Percentiles rank a stretch among this genome's conserved stretches.
Conservation (phyloP, 331 rosid genomes). For the Acacia concinna region DNA sequence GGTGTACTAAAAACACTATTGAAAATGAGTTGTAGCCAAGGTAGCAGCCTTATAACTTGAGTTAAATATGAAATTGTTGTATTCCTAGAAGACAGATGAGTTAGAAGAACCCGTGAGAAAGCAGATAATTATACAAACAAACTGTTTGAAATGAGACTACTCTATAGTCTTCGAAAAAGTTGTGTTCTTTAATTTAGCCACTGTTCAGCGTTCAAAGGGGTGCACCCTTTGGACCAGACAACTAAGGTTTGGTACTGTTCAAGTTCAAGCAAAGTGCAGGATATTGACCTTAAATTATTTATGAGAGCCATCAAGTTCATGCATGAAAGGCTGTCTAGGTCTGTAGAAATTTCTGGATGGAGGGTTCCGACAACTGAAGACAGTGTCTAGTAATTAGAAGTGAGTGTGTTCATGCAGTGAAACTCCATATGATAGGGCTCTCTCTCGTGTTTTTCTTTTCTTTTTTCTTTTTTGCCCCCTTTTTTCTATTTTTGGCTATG, state of each 20-base stretch:
- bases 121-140: background rate
- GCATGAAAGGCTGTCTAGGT: background rate
- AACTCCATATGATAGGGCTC: background rate
- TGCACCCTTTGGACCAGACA: conserved; percentile 9
- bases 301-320: background rate
- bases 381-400: conserved; percentile 3
- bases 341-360: background rate
- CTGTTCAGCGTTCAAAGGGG: background rate
- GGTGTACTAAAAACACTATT: background rate
- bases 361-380: conserved; percentile 9
- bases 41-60: background rate
- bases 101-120: background rate
- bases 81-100: background rate
- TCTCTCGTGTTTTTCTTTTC: background rate
- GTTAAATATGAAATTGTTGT: background rate
- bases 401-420: conserved; percentile 12
- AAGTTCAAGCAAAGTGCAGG: background rate
- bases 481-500: conserved; percentile 8
- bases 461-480: background rate
- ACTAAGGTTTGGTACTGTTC: background rate
- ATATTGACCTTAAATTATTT: conserved; percentile 8
- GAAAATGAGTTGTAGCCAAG: background rate
- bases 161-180: background rate
- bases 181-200: background rate
- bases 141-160: background rate